A percentile compares a stretch with the other conserved stretches of the same genome.
These are phyloP conservation scores for Vigna mungo DNA, from an alignment of 306 rosid species.

Conservation along the genomic window DNA sequence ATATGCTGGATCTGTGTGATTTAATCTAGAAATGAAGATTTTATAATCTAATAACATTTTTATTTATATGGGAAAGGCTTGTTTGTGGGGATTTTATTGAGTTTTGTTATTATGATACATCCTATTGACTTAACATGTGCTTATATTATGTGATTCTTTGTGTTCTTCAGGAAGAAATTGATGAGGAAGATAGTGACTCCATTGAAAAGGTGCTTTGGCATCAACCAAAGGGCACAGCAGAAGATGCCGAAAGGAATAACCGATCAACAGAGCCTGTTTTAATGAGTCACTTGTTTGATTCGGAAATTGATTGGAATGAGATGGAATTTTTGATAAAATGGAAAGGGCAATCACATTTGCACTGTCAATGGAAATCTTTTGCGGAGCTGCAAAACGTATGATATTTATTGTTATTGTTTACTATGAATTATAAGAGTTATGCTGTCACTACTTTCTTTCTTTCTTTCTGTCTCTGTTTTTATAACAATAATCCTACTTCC, in stretches of 20 bases:
- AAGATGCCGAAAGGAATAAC: constrained; percentile 78
- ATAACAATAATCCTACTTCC: not conserved
- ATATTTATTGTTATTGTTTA: constrained; percentile 37
- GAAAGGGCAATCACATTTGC: constrained; percentile 99
- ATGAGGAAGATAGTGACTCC: constrained; percentile 94
- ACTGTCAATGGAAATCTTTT: constrained; percentile 95
- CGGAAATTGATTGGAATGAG: constrained; percentile 85
- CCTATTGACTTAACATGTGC: constrained; percentile 22
- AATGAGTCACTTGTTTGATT: constrained; percentile 82
- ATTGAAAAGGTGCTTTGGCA: constrained; percentile 99
- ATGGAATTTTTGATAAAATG: constrained; percentile 93
- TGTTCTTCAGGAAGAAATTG: constrained; percentile 81
- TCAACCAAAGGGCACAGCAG: constrained; percentile 93
- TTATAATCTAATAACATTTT: constrained; percentile 25
- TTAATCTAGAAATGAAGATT: constrained; percentile 16
- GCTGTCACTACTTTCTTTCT: constrained; percentile 5
- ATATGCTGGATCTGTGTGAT: not conserved
- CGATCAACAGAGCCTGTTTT: constrained; percentile 81
- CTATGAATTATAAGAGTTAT: constrained; percentile 31
- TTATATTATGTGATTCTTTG: constrained; percentile 34
- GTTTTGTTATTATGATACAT: not conserved
- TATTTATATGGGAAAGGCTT: constrained; percentile 27
- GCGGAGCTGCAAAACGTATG: constrained; percentile 95
- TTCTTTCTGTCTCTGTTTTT: constrained; percentile 16
- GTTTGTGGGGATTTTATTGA: constrained; percentile 19